Evolutionary conservation across 1,284 basidiomycete species (phyloP).

Genomic region (Meira nashicola): DNA sequence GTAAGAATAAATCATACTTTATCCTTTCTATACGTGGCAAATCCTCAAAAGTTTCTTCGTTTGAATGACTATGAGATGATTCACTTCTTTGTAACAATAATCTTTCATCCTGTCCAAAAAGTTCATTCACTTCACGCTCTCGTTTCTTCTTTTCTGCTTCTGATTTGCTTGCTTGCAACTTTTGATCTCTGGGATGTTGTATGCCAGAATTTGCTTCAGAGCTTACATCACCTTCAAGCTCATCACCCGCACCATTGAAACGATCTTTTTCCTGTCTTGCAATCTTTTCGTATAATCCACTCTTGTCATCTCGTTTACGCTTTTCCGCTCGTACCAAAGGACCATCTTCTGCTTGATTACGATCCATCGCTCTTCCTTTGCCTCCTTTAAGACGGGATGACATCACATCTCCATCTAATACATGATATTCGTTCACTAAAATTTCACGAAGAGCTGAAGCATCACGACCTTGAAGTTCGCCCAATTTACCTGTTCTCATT

Average conservation of each 20-base stretch:
- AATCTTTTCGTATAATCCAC: conserved; percentile 2
- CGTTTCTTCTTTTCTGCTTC: conserved; percentile 11
- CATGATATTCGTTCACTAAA: conserved; percentile 22
- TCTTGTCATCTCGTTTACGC: conserved; percentile 23
- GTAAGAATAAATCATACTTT: conserved; percentile 21
- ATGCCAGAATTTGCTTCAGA: background rate
- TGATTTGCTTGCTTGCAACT: background rate
- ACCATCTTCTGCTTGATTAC: conserved; percentile 27
- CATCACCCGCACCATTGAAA: conserved; percentile 9
- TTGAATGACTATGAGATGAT: background rate
- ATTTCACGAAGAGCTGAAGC: conserved; percentile 26
- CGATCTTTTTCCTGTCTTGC: conserved; percentile 17
- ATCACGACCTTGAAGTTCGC: conserved; percentile 33
- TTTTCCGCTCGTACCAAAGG: conserved; percentile 29
- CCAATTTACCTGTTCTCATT: conserved; percentile 14
- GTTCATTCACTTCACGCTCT: conserved; percentile 23
- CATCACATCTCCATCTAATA: background rate
- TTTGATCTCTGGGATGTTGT: background rate
- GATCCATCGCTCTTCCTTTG: conserved; percentile 27
- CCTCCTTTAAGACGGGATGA: conserved; percentile 20
- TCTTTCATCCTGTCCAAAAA: conserved; percentile 21
- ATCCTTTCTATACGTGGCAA: background rate
- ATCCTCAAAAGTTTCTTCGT: background rate
- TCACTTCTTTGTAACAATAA: background rate
- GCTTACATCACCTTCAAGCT: background rate